phyloP scores from a whole-genome alignment of 1,139 yeast species.

The Blastobotrys arbuscula region DNA sequence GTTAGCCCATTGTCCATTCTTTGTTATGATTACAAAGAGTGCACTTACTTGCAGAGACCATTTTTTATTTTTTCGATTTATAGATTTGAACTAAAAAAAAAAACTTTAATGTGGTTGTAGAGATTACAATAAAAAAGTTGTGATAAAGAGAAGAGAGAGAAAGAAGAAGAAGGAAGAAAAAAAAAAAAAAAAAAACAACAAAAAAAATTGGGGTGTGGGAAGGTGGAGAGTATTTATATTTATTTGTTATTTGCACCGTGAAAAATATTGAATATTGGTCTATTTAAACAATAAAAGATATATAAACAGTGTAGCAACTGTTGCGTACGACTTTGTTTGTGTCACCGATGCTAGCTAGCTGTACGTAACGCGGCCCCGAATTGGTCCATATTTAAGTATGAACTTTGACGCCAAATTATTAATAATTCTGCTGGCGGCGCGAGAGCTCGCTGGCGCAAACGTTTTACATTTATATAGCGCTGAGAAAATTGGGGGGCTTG shows the following conservation, averaged over 20 bases:
- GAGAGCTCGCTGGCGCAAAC: no score
- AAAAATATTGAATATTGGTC: neutral
- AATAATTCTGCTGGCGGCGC: no score
- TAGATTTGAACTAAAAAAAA: neutral
- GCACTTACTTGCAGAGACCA: constrained; percentile 34
- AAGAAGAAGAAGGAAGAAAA: neutral
- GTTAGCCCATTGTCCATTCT: neutral
- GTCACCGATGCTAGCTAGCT: no score
- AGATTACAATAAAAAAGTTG: neutral
- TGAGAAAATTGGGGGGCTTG: no score
- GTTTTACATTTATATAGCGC: no score
- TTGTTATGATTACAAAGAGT: neutral
- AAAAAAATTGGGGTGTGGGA: neutral
- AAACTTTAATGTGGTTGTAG: neutral
- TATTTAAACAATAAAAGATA: no score
- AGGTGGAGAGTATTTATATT: constrained; percentile 1
- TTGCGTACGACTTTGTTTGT: no score
- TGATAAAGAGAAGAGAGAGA: neutral
- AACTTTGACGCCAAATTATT: no score
- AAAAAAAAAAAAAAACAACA: neutral
- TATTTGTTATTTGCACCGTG: neutral
- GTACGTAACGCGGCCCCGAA: no score
- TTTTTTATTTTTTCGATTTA: constrained; percentile 18
- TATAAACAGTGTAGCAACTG: neutral
- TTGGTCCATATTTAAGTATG: no score